Evolutionary conservation across 2,329 filamentous ascomycete species (phyloP), one percentile per base, ranked within the genome.

Genomic region (Aureobasidium mangrovei): DNA sequence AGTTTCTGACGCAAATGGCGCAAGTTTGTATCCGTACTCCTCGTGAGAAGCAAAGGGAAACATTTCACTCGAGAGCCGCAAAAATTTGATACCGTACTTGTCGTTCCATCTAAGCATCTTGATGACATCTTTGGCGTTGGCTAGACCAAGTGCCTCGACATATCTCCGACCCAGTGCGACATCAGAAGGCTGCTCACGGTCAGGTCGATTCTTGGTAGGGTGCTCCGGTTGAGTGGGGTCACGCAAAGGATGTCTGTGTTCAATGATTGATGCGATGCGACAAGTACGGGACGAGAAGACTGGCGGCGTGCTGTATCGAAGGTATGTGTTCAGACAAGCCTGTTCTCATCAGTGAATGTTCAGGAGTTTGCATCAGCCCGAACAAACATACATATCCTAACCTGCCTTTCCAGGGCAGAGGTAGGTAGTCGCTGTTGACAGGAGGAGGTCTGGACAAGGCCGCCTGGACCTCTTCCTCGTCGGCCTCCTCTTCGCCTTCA

Each of bases 71-170:
- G 88, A 95, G 24, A 97, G 75, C 1, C 91, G 82, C 80, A 97
- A 82, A 67, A 97, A 96, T 61, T 83, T 91, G 70, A 97, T 97
- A 38, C 85, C 84, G 60, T 91, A 96, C 61, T 82, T 86, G 60
- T 94, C 85, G 64, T 97, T 96, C 91, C 91, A 97, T 1, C 82
- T 79, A 7, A 96, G 64, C 81, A 96, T 88, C 69, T 94, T 95
- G 55, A 79, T 72, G 32, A 96, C 81, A 62, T 97, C 91, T 39
- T 81, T 78, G 1, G 87, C 86, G 68, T 97, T 97, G 12, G 86
- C 82, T 8, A 95, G 68, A 0, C 90, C 88, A 2, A 97, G 69
- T 0, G 79, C 76, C 67, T 95, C 82, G 0, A 96, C 82, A 60
- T 85, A 95, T 57, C 74, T 76, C 56, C 83, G 77, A 0, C 91